Conservation (phyloP, 352 stramenopile genomes). For the Pythium brassicae region DNA sequence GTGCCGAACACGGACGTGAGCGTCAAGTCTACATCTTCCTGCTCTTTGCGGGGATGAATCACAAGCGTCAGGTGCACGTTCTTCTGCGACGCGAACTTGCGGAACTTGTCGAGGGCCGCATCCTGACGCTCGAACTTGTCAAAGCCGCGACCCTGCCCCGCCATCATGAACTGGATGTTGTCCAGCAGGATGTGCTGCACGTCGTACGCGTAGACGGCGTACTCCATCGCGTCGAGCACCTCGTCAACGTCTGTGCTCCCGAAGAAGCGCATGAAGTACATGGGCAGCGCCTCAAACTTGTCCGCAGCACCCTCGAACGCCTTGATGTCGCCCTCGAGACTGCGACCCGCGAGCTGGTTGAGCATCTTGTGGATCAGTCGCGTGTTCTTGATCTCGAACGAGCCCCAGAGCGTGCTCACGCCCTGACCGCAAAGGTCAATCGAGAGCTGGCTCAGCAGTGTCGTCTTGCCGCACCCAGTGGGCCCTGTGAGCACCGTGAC, state of each 20-base stretch:
- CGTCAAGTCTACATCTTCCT: conserved; percentile 89
- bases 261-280: conserved; percentile 99
- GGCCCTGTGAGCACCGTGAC: conserved; percentile 98
- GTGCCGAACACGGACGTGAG: conserved; percentile 97
- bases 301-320: conserved; percentile 78
- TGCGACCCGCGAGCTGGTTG: conserved; percentile 88
- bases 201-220: conserved; percentile 97
- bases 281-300: conserved; percentile 92
- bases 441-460: conserved; percentile 89
- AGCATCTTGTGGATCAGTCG: conserved; percentile 97
- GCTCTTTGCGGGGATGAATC: conserved; percentile 98
- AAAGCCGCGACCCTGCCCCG: conserved; percentile 73
- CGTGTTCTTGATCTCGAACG: conserved; percentile 99
- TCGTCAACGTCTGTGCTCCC: conserved; percentile 93
- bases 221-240: conserved; percentile 98
- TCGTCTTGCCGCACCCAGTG: conserved; percentile 95
- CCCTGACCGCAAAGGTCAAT: conserved; percentile 91
- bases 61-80: conserved; percentile 99
- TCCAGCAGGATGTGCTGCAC: conserved; percentile 99
- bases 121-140: conserved; percentile 92
- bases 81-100: conserved; percentile 95
- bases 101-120: conserved; percentile 94
- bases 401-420: conserved; percentile 98
- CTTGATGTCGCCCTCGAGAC: conserved; percentile 64
- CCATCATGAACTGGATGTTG: conserved; percentile 99